Base-by-base conservation (phyloP, 2,329 filamentous ascomycete genomes). In the Beauveria australis region DNA sequence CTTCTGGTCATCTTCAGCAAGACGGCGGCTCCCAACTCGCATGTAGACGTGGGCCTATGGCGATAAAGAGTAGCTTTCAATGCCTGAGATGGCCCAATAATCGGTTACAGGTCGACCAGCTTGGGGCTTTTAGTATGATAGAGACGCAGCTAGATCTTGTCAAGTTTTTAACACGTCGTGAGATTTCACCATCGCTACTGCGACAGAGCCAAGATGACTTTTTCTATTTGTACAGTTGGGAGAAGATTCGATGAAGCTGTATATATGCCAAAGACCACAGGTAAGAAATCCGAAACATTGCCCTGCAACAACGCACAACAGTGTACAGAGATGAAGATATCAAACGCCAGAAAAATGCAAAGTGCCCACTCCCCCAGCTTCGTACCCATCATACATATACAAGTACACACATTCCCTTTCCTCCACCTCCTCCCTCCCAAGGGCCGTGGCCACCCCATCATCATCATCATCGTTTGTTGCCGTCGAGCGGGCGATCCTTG, bases 41-140 rank as follows among this genome's bases (percentile, higher is more conserved):
- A 19, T 52, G 26, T 52, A 37, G 48, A 22, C 48, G 28, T 52
- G 14, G 33, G 14, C 28, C 8, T 18, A 51, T n/a, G 48, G 6
- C 48, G 28, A n/a, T 26, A 5, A 51, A 51, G 33, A n/a, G 26
- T 18, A 51, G 26, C 7, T 10, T 19, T 6, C 9, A 2, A 33
- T 9, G 26, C 26, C 26, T 26, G n/a, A 33, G n/a, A 37, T 28
- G 28, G 7, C n/a, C 16, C 16, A 14, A 51, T 3, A 16, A 51
- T 51, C n/a, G 8, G 26, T n/a, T 22, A n/a, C 24, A n/a, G 18
- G 24, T 12, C 8, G 6, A 28, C 30, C 26, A 18, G 33, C 0
- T 28, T 6, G 4, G 28, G 5, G 69, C 66, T 84, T 30, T 84
- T 81, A 18, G 3, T 82, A 80, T 84, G 16, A 81, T 80, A 2